These are phyloP conservation scores for Lactarius hatsudake DNA, from an alignment of 768 basidiomycete genomes.

Conservation along the genomic window DNA sequence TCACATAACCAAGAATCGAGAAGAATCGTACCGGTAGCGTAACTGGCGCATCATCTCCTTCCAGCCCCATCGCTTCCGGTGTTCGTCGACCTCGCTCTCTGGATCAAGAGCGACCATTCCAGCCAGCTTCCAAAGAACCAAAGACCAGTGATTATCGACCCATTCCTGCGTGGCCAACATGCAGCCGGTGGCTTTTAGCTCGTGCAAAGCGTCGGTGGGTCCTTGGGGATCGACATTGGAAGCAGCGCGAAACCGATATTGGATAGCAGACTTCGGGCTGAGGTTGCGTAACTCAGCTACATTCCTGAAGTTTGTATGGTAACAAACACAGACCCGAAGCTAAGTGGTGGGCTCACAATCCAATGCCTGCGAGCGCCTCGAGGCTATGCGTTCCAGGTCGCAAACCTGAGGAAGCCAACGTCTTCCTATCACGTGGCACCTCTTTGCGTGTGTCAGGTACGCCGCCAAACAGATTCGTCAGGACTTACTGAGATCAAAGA, in stretches of 20 bases:
- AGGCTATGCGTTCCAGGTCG: constrained; percentile 46
- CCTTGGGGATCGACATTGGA: constrained; percentile 17
- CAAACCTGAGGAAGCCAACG: constrained; percentile 49
- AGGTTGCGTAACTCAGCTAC: constrained; percentile 17
- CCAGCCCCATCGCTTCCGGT: constrained; percentile 74
- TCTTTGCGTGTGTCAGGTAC: background rate
- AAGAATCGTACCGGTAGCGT: constrained; percentile 65
- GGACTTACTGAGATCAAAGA: constrained; percentile 24
- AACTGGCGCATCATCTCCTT: constrained; percentile 78
- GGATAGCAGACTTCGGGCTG: constrained; percentile 19
- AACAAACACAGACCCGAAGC: background rate
- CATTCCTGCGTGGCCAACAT: constrained; percentile 67
- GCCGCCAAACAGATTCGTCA: background rate
- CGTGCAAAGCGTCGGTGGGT: constrained; percentile 52
- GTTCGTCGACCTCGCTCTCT: constrained; percentile 45
- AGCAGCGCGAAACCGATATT: constrained; percentile 3
- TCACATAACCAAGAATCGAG: background rate
- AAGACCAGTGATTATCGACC: constrained; percentile 89
- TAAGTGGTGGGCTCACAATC: constrained; percentile 41
- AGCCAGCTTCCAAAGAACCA: constrained; percentile 94
- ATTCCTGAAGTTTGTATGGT: constrained; percentile 18
- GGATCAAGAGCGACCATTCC: constrained; percentile 79
- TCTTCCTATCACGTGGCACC: constrained; percentile 37
- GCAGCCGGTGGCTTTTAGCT: constrained; percentile 59
- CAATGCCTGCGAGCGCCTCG: constrained; percentile 47